phyloP scores from a whole-genome alignment of 305 asterid genomes.

The Fraxinus xanthoxyloides region DNA sequence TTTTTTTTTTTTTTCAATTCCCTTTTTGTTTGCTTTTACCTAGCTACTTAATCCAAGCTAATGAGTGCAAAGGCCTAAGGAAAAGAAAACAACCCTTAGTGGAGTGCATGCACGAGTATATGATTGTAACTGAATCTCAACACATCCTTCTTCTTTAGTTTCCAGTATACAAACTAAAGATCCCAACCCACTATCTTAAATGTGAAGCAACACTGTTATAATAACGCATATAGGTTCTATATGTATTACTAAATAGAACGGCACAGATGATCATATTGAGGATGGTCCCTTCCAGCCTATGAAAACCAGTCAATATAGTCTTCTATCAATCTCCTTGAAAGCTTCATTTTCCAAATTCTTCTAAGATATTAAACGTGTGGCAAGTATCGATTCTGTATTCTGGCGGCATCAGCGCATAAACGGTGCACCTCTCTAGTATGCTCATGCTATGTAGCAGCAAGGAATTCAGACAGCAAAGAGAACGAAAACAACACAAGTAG shows the following conservation, averaged over 20 bases:
- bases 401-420: constrained; percentile 47
- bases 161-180: constrained; percentile 2
- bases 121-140: constrained; percentile 17
- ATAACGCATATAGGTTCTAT: too few relatives aligned
- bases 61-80: constrained; percentile 34
- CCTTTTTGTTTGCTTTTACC: too few relatives aligned
- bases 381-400: neutral
- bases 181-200: neutral
- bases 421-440: constrained; percentile 55
- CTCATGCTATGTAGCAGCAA: constrained; percentile 57
- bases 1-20: too few relatives aligned
- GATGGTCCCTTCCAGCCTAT: too few relatives aligned
- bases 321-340: too few relatives aligned
- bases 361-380: neutral
- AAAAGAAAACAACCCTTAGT: constrained; percentile 33
- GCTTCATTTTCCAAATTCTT: too few relatives aligned
- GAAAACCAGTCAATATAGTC: too few relatives aligned
- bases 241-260: too few relatives aligned
- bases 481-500: constrained; percentile 16
- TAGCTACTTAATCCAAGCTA: constrained; percentile 20
- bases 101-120: constrained; percentile 42
- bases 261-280: too few relatives aligned
- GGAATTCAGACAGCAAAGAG: constrained; percentile 46
- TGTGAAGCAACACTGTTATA: too few relatives aligned
- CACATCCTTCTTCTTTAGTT: constrained; percentile 4